Evolutionary conservation across 2,329 filamentous ascomycete genomes (phyloP).

Genomic region (Pestalotiopsis sp.): DNA sequence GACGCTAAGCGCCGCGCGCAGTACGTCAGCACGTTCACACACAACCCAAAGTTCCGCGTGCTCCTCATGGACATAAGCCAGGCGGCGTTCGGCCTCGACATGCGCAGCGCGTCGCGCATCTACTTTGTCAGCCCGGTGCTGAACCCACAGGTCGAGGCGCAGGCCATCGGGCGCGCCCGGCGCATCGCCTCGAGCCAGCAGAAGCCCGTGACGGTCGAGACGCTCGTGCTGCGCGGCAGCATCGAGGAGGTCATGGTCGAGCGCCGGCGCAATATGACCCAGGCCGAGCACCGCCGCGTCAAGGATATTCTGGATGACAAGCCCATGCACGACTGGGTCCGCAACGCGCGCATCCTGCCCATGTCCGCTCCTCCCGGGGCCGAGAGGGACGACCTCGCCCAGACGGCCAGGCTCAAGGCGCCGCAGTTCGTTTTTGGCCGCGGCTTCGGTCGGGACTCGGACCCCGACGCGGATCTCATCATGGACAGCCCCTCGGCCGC

Average conservation of each 20-base stretch:
- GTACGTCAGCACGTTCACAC: constrained; percentile 80
- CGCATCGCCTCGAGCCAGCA: constrained; percentile 74
- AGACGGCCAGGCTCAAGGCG: constrained; percentile 49
- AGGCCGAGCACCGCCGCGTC: constrained; percentile 59
- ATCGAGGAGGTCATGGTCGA: constrained; percentile 85
- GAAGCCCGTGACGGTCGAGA: constrained; percentile 81
- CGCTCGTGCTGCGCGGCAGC: constrained; percentile 76
- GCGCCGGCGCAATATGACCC: constrained; percentile 74
- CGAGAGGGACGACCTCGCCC: constrained; percentile 42
- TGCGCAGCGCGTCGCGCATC: constrained; percentile 80
- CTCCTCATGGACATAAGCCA: constrained; percentile 90
- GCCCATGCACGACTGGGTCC: constrained; percentile 62
- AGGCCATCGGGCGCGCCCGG: constrained; percentile 88
- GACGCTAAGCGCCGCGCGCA: constrained; percentile 65
- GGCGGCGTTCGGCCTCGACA: constrained; percentile 85
- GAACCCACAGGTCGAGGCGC: constrained; percentile 81
- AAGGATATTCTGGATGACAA: constrained; percentile 61
- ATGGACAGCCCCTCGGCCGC: constrained; percentile 21
- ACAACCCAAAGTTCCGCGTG: constrained; percentile 68
- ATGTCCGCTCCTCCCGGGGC: constrained; percentile 19
- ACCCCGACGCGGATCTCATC: constrained; percentile 52
- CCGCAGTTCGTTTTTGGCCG: constrained; percentile 55
- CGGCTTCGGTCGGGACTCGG: constrained; percentile 44
- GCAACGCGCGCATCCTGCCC: constrained; percentile 49
- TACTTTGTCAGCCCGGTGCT: constrained; percentile 91